Evolutionary conservation across 495 filamentous ascomycete genomes (phyloP).

Genomic region (Aspergillus diversus): DNA sequence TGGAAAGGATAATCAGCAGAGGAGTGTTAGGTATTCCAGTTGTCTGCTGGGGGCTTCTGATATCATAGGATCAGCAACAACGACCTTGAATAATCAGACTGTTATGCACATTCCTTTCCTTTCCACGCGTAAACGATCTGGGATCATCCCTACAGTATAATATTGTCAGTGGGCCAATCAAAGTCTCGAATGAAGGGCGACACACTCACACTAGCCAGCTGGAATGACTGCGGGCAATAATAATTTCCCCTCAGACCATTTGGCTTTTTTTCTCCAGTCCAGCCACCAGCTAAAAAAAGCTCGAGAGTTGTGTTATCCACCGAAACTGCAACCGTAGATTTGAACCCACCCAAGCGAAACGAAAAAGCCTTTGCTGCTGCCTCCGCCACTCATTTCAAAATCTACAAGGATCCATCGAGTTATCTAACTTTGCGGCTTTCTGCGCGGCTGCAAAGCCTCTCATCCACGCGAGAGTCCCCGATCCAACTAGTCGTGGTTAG

Average conservation of each 20-base stretch:
- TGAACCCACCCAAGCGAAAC: too few species aligned
- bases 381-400: background rate
- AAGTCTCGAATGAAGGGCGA: background rate
- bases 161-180: slow-evolving; percentile 3
- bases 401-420: slow-evolving; percentile 21
- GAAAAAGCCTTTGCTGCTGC: too few species aligned
- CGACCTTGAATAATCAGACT: slow-evolving; percentile 6
- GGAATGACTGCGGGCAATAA: background rate
- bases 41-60: slow-evolving; percentile 6
- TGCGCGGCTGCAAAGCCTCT: slow-evolving; percentile 20
- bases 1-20: background rate
- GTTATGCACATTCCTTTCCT: slow-evolving; percentile 1
- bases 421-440: slow-evolving; percentile 22
- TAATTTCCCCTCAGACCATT: slow-evolving; percentile 14
- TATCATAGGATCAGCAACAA: slow-evolving; percentile 23
- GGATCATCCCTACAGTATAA: slow-evolving; percentile 22
- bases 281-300: slow-evolving; percentile 6
- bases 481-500: slow-evolving; percentile 10
- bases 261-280: slow-evolving; percentile 4
- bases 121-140: slow-evolving; percentile 1
- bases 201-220: slow-evolving; percentile 12
- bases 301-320: too few species aligned
- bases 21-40: too few species aligned
- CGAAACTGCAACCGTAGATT: too few species aligned
- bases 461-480: slow-evolving; percentile 20